Conservation (phyloP, 768 basidiomycete genomes). For the Mycena epipterygia region DNA sequence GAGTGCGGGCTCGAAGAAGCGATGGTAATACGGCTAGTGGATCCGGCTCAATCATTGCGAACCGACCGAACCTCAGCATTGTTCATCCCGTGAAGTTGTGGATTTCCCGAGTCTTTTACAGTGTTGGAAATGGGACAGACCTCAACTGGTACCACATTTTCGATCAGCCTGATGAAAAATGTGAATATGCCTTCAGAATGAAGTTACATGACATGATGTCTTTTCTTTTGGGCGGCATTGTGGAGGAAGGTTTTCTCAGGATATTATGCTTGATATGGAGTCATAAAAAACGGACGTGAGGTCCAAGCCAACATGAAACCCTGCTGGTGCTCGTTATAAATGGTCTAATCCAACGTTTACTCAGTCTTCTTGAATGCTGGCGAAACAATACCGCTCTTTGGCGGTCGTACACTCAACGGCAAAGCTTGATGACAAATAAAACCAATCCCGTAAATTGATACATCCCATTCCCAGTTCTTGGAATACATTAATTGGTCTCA, state of each 20-base stretch:
- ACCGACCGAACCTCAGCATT: no score
- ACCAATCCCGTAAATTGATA: constrained; percentile 3
- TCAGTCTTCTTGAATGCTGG: constrained; percentile 5
- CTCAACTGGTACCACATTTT: constrained; percentile 6
- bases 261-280: constrained; percentile 9
- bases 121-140: constrained; percentile 8
- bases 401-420: no score
- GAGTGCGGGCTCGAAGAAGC: no score
- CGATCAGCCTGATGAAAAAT: constrained; percentile 3
- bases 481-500: no score
- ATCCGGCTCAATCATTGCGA: no score
- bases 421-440: constrained; percentile 8
- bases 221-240: constrained; percentile 2
- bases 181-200: not conserved
- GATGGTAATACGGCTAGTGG: no score
- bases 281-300: constrained; percentile 8
- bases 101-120: no score
- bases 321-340: not conserved
- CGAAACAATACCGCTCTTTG: constrained; percentile 2
- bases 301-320: constrained; percentile 4
- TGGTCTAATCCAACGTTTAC: not conserved
- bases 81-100: no score
- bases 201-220: constrained; percentile 6
- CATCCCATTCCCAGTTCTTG: constrained; percentile 6
- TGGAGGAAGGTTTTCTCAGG: not conserved